Conservation (phyloP, 1,284 basidiomycete genomes). For the Malassezia japonica region DNA sequence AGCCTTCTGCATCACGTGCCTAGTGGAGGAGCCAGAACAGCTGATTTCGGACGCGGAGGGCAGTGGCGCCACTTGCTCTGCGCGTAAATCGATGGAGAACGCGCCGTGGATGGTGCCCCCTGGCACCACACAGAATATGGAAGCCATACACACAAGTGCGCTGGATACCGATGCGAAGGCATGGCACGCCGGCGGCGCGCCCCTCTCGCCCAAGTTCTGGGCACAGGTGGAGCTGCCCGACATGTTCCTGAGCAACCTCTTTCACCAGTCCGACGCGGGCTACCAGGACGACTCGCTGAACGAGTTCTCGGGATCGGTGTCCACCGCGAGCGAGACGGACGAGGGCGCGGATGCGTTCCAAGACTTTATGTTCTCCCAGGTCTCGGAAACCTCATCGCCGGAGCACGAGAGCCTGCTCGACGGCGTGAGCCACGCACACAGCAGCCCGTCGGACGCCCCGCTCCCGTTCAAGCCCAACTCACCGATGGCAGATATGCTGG, state of each 20-base stretch:
- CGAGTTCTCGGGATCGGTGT: slow-evolving; percentile 9
- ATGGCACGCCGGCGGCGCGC: background rate
- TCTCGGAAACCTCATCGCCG: background rate
- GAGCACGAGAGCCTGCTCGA: too few relatives aligned
- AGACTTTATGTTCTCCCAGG: slow-evolving; percentile 10
- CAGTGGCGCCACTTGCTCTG: slow-evolving; percentile 8
- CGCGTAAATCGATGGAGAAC: background rate
- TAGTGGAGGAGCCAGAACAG: slow-evolving; percentile 13
- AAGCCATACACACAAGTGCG: background rate
- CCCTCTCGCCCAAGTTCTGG: slow-evolving; percentile 11
- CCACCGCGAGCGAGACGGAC: slow-evolving; percentile 7
- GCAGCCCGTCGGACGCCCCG: background rate
- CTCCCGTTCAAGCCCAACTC: background rate
- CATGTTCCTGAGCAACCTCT: slow-evolving; percentile 17
- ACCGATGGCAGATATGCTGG: background rate
- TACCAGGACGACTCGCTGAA: slow-evolving; percentile 7
- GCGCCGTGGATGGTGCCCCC: background rate
- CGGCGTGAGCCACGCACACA: too few relatives aligned
- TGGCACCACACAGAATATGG: background rate
- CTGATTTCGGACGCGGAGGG: slow-evolving; percentile 15
- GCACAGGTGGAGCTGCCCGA: slow-evolving; percentile 14
- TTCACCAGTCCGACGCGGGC: slow-evolving; percentile 1
- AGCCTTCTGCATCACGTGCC: slow-evolving; percentile 5
- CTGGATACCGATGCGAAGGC: background rate
- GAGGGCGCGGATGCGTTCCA: slow-evolving; percentile 11